Evolutionary conservation across 768 basidiomycete species (phyloP).

Genomic region (Lactifluus piperatus): DNA sequence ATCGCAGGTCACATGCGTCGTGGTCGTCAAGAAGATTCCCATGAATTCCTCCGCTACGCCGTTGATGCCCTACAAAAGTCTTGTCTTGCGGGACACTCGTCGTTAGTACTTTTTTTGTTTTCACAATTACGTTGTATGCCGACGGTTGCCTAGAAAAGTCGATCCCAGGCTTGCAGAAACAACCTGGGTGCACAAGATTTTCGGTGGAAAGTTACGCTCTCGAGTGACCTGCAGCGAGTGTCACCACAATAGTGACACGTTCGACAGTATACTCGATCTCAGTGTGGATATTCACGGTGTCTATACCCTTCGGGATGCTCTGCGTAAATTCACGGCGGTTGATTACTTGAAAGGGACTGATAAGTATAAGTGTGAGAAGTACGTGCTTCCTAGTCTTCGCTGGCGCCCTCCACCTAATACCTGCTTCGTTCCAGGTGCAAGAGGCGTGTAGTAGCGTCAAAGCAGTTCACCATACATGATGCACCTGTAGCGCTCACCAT

Average conservation of each 20-base stretch:
- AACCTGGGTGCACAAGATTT: slow-evolving; percentile 91
- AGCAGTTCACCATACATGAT: slow-evolving; percentile 80
- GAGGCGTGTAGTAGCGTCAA: slow-evolving; percentile 81
- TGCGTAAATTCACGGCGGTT: slow-evolving; percentile 70
- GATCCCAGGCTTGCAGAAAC: slow-evolving; percentile 69
- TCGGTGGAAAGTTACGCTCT: slow-evolving; percentile 87
- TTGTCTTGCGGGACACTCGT: slow-evolving; percentile 60
- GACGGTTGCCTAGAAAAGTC: slow-evolving; percentile 43
- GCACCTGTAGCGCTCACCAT: slow-evolving; percentile 85
- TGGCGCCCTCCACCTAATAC: not conserved
- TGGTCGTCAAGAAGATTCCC: slow-evolving; percentile 95
- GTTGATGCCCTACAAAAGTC: slow-evolving; percentile 87
- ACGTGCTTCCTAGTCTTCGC: slow-evolving; percentile 27
- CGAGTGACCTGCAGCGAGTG: slow-evolving; percentile 83
- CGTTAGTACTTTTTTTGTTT: slow-evolving; percentile 38
- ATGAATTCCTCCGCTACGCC: slow-evolving; percentile 93
- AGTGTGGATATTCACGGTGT: slow-evolving; percentile 78
- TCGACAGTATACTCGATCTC: slow-evolving; percentile 90
- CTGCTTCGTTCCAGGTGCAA: slow-evolving; percentile 59
- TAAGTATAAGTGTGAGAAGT: slow-evolving; percentile 99
- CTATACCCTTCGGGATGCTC: slow-evolving; percentile 55
- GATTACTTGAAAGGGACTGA: slow-evolving; percentile 84
- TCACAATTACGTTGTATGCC: not conserved
- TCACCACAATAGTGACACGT: slow-evolving; percentile 86
- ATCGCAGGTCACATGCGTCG: slow-evolving; percentile 87